phyloP scores from a whole-genome alignment of 345 rosid species.

The Hibiscus syriacus region DNA sequence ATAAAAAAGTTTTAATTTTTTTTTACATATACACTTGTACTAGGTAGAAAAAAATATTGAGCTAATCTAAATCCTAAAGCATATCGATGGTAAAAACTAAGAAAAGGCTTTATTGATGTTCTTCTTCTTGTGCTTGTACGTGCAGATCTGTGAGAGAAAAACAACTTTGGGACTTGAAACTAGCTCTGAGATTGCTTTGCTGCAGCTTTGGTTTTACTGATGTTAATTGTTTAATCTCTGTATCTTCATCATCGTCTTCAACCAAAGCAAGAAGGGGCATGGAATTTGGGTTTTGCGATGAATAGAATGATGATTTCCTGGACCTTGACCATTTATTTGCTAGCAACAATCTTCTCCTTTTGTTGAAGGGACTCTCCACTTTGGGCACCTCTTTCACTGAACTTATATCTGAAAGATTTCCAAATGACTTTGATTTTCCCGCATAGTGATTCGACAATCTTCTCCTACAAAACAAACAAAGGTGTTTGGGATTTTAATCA shows the following conservation, averaged over 20 bases:
- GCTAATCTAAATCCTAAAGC: not conserved
- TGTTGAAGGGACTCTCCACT: conserved; percentile 70
- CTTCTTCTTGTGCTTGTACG: conserved; percentile 31
- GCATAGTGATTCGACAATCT: conserved; percentile 69
- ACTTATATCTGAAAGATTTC: conserved; percentile 45
- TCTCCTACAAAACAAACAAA: conserved; percentile 28
- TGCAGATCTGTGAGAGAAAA: conserved; percentile 67
- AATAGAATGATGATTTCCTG: conserved; percentile 39
- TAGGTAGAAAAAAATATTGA: not conserved
- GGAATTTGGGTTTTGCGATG: conserved; percentile 50
- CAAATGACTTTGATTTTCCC: conserved; percentile 84
- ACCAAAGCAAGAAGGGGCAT: conserved; percentile 62
- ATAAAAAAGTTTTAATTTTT: not conserved
- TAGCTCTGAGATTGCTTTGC: conserved; percentile 22
- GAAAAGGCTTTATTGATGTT: conserved; percentile 11
- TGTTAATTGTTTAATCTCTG: not conserved
- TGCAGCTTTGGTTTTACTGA: not conserved
- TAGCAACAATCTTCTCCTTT: conserved; percentile 54
- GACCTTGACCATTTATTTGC: conserved; percentile 34
- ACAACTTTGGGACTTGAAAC: conserved; percentile 50
- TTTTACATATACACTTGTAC: not conserved
- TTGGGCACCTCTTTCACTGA: conserved; percentile 48
- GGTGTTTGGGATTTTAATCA: not conserved
- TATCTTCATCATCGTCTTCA: conserved; percentile 26
- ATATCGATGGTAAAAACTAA: not conserved